Evolutionary conservation across 176 grass and related monocot species (phyloP).

Genomic region (Rhynchospora pubera): DNA sequence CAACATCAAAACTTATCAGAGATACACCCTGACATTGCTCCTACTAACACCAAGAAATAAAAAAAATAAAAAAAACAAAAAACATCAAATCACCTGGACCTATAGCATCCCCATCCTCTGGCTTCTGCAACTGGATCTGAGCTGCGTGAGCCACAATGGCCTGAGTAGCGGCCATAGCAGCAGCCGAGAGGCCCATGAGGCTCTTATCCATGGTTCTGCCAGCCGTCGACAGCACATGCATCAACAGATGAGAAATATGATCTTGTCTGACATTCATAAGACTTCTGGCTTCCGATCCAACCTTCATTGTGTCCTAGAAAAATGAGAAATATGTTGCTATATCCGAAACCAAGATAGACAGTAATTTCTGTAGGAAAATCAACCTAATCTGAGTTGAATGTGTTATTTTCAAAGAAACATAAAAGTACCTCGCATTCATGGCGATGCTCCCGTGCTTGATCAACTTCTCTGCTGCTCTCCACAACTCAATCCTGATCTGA

Average conservation of each 20-base stretch:
- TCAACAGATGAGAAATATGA: constrained; percentile 37
- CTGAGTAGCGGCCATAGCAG: constrained; percentile 92
- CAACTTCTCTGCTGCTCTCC: too few species aligned
- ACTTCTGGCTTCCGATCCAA: too few species aligned
- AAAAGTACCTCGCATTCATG: too few species aligned
- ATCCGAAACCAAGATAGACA: too few species aligned
- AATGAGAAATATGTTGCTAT: too few species aligned
- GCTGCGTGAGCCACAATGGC: constrained; percentile 91
- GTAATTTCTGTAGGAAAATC: too few species aligned
- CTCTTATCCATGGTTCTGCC: constrained; percentile 52
- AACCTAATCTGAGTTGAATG: too few species aligned
- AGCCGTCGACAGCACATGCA: constrained; percentile 52
- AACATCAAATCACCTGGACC: constrained; percentile 28
- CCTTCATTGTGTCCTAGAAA: too few species aligned
- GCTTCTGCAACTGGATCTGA: constrained; percentile 50
- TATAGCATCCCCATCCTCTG: constrained; percentile 34
- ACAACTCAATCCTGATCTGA: too few species aligned
- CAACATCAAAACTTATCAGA: neutral
- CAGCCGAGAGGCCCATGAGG: constrained; percentile 75
- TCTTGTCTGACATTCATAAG: too few species aligned
- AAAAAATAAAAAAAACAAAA: neutral
- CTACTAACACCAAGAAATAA: neutral
- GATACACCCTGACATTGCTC: neutral
- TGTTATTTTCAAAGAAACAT: too few species aligned
- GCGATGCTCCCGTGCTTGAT: too few species aligned